These are phyloP conservation scores for Bruguiera sexangula DNA, from an alignment of 345 rosid species.

Conservation along the genomic window DNA sequence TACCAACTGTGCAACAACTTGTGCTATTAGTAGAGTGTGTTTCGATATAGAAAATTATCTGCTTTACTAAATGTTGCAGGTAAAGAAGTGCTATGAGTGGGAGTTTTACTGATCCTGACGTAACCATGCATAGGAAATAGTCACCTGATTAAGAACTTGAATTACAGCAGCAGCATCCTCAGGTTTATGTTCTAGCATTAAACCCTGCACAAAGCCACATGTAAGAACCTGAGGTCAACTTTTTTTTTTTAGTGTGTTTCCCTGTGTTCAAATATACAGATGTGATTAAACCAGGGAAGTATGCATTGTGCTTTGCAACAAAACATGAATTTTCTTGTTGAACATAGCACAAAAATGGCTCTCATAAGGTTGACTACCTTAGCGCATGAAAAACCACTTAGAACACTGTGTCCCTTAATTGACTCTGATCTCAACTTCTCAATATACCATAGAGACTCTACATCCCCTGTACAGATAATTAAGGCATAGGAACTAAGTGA, in stretches of 20 bases:
- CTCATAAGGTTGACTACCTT: constrained; percentile 47
- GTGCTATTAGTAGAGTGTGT: not conserved
- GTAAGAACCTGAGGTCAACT: not conserved
- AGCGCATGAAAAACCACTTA: constrained; percentile 67
- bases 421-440: constrained; percentile 72
- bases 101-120: not conserved
- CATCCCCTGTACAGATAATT: constrained; percentile 46
- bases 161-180: constrained; percentile 70
- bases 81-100: not conserved
- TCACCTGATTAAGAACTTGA: constrained; percentile 60
- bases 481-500: too few species aligned
- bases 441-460: constrained; percentile 64
- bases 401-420: constrained; percentile 50
- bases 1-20: not conserved
- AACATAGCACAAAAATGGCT: constrained; percentile 1
- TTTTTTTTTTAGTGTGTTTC: not conserved
- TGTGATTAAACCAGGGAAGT: too few species aligned
- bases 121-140: not conserved
- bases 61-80: not conserved
- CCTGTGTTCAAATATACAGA: too few species aligned
- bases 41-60: not conserved
- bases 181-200: constrained; percentile 63
- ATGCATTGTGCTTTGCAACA: too few species aligned
- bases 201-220: constrained; percentile 45
- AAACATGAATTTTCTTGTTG: not conserved